Percentiles rank a stretch among this genome's conserved stretches.
Evolutionary conservation across 768 basidiomycete species (phyloP).

Genomic region (Strobilomyces dryophilus): DNA sequence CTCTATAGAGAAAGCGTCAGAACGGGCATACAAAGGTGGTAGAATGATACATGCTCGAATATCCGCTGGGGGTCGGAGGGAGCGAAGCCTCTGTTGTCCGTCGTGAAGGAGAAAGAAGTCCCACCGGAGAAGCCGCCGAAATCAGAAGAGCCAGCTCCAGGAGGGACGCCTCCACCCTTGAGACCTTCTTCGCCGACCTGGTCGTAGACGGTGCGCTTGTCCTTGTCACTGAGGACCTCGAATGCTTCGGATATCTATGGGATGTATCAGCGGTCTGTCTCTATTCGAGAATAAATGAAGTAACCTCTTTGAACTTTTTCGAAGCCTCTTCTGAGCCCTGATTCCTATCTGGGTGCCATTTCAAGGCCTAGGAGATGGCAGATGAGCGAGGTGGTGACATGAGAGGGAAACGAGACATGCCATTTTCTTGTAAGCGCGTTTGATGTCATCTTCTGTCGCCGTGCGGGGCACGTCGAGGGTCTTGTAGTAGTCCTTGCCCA

Average conservation of each 20-base stretch:
- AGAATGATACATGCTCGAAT: conserved; percentile 64
- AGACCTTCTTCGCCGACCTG: conserved; percentile 95
- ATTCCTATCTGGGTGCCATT: conserved; percentile 96
- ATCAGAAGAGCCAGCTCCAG: conserved; percentile 44
- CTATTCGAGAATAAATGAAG: conserved; percentile 4
- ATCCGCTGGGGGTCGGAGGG: conserved; percentile 84
- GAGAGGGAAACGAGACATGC: conserved; percentile 30
- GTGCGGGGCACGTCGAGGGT: conserved; percentile 67
- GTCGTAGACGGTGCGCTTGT: conserved; percentile 84
- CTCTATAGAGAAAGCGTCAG: conserved; percentile 33
- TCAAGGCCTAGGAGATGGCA: conserved; percentile 56
- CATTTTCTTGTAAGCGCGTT: conserved; percentile 95
- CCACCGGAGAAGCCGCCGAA: conserved; percentile 47
- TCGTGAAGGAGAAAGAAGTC: conserved; percentile 54
- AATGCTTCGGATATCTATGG: conserved; percentile 88
- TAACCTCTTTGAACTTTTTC: conserved; percentile 88
- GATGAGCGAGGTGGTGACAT: conserved; percentile 1
- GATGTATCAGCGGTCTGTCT: neutral
- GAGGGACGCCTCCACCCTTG: conserved; percentile 62
- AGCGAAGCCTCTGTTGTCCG: conserved; percentile 51
- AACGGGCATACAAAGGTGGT: neutral
- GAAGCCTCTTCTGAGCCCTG: conserved; percentile 79
- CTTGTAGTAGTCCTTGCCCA: conserved; percentile 85
- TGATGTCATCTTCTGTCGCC: conserved; percentile 83
- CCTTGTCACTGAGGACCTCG: conserved; percentile 86